Conservation (phyloP, 164 flowering plant genomes). For the Aristolochia contorta region DNA sequence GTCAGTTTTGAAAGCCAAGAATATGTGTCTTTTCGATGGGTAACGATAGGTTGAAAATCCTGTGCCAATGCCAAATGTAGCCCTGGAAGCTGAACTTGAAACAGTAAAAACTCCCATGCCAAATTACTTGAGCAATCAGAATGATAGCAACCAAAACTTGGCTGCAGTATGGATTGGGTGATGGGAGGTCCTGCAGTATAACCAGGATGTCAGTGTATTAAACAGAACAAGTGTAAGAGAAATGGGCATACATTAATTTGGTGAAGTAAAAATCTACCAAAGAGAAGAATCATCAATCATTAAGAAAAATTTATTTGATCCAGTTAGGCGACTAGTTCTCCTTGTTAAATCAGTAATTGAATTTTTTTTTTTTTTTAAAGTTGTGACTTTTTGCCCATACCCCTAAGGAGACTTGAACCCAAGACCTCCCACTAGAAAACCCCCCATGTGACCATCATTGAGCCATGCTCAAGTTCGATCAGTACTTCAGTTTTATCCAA, state of each 20-base stretch:
- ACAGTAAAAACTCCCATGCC: conserved; percentile 94
- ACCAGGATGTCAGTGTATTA: not conserved
- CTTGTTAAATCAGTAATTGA: too few species aligned
- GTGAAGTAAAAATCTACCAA: not conserved
- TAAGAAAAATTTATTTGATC: too few species aligned
- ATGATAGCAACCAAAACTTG: not conserved
- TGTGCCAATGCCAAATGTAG: conserved; percentile 44
- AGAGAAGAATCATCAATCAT: too few species aligned
- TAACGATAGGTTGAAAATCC: conserved; percentile 23
- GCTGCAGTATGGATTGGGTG: not conserved
- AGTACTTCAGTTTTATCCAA: too few species aligned
- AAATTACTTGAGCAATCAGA: conserved; percentile 10
- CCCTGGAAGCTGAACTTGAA: conserved; percentile 68
- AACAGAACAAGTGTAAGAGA: not conserved
- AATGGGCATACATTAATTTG: not conserved
- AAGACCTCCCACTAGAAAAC: too few species aligned
- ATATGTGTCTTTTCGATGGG: conserved; percentile 6
- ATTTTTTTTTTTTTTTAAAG: too few species aligned
- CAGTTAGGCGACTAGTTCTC: too few species aligned
- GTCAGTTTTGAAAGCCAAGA: conserved; percentile 14
- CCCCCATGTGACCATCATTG: too few species aligned
- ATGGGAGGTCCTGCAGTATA: not conserved
- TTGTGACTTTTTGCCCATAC: too few species aligned
- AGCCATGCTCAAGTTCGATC: too few species aligned
- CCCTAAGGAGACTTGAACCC: too few species aligned